phyloP scores from a whole-genome alignment of 768 basidiomycete species.

The Suillus brevipes region DNA sequence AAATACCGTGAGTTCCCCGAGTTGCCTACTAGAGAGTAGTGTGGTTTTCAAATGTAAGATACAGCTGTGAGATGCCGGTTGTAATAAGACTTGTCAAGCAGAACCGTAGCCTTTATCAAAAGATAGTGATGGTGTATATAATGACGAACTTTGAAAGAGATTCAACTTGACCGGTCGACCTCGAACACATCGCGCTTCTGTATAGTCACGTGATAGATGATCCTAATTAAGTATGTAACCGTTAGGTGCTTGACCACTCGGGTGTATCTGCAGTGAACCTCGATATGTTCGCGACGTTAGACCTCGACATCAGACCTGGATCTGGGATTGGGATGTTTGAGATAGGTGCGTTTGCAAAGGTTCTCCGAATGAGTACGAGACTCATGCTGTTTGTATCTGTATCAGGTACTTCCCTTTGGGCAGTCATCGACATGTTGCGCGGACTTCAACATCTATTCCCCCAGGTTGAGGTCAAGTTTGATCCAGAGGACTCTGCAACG shows the following conservation, averaged over 20 bases:
- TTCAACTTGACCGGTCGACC: not conserved
- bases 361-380: not conserved
- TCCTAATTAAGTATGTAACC: conserved; percentile 14
- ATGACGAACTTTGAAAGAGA: not conserved
- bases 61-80: not conserved
- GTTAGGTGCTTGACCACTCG: not conserved
- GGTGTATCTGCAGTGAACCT: not conserved
- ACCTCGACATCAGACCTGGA: conserved; percentile 77
- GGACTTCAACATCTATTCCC: conserved; percentile 69
- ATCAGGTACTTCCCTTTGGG: conserved; percentile 77
- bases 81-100: not conserved
- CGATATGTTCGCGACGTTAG: conserved; percentile 65
- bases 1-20: not conserved
- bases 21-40: not conserved
- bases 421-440: conserved; percentile 66
- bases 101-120: not conserved
- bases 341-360: conserved; percentile 48
- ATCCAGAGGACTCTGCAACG: conserved; percentile 65
- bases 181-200: not conserved
- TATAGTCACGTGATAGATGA: not conserved
- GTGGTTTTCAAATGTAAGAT: not conserved
- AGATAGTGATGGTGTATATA: not conserved
- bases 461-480: conserved; percentile 82
- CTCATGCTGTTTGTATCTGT: not conserved
- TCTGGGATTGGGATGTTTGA: conserved; percentile 77